Evolutionary conservation across 1,139 yeast genomes (phyloP).

Genomic region (Candida sp.): DNA sequence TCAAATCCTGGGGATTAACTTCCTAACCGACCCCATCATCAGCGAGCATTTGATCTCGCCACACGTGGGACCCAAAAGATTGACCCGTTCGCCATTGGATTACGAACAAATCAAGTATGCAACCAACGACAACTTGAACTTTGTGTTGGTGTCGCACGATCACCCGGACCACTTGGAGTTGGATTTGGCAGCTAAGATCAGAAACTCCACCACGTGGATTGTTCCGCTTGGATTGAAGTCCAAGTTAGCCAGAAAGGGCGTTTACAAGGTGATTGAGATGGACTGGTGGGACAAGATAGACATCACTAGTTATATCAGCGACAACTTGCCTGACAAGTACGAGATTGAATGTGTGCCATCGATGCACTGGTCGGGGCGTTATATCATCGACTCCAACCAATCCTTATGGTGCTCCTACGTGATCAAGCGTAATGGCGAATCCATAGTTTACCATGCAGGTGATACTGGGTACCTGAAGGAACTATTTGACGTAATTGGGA

Average conservation of each 20-base stretch:
- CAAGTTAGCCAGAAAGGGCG: conserved; percentile 59
- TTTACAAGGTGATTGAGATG: conserved; percentile 68
- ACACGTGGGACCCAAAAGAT: conserved; percentile 79
- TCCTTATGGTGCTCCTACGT: conserved; percentile 91
- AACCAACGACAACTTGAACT: conserved; percentile 55
- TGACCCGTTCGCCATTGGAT: conserved; percentile 72
- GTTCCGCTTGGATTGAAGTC: conserved; percentile 81
- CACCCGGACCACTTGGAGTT: conserved; percentile 94
- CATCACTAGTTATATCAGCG: conserved; percentile 35
- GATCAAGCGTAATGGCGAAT: conserved; percentile 64
- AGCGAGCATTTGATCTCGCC: conserved; percentile 68
- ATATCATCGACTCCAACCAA: conserved; percentile 73
- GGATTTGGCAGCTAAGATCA: conserved; percentile 58
- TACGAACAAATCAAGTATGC: conserved; percentile 63
- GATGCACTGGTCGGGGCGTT: conserved; percentile 97
- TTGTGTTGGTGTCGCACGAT: conserved; percentile 86
- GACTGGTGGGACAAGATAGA: conserved; percentile 89
- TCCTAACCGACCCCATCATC: conserved; percentile 87
- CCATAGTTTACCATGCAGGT: conserved; percentile 89
- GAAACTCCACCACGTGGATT: conserved; percentile 73
- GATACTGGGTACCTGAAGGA: conserved; percentile 89
- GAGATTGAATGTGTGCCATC: conserved; percentile 92
- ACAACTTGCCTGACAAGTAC: conserved; percentile 53
- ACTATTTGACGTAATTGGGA: conserved; percentile 66
- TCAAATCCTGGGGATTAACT: conserved; percentile 72